phyloP scores from a whole-genome alignment of 805 yeast species.

The Metschnikowia koreensis region DNA sequence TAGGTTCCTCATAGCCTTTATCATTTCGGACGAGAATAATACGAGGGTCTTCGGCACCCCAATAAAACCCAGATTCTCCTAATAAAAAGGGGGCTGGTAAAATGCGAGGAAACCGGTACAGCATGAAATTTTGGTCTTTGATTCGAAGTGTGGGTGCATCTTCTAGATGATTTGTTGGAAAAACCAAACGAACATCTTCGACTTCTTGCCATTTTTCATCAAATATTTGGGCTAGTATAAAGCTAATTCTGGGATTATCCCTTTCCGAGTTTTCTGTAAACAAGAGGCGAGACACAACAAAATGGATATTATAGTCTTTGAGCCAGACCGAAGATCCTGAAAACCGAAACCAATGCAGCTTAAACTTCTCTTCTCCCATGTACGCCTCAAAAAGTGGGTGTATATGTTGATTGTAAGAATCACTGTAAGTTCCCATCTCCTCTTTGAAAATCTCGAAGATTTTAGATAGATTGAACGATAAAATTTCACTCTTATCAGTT shows the following conservation, averaged over 20 bases:
- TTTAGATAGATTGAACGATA: constrained; percentile 7
- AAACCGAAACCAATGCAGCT: constrained; percentile 20
- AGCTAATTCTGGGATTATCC: constrained; percentile 15
- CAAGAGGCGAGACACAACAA: constrained; percentile 20
- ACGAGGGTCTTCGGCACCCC: constrained; percentile 54
- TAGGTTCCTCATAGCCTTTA: constrained; percentile 44
- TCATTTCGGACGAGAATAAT: constrained; percentile 32
- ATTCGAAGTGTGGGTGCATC: constrained; percentile 1
- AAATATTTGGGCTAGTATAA: constrained; percentile 21
- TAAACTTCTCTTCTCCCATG: neutral
- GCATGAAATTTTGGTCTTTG: constrained; percentile 5
- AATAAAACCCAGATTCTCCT: constrained; percentile 14
- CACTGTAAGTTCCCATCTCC: constrained; percentile 9
- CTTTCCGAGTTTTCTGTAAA: constrained; percentile 14
- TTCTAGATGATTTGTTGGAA: constrained; percentile 20
- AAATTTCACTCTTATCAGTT: constrained; percentile 3
- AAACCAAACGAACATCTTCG: constrained; percentile 21
- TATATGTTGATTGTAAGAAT: constrained; percentile 9
- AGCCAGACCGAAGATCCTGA: constrained; percentile 25
- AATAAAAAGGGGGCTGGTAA: constrained; percentile 11
- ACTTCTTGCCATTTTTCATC: constrained; percentile 24
- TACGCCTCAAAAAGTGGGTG: constrained; percentile 4
- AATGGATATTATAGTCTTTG: constrained; percentile 21
- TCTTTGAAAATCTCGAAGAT: constrained; percentile 5
- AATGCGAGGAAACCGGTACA: constrained; percentile 12